Evolutionary conservation across 1,284 basidiomycete species (phyloP), one percentile per base, ranked within the genome.

Genomic region (Marasmius fiardii): DNA sequence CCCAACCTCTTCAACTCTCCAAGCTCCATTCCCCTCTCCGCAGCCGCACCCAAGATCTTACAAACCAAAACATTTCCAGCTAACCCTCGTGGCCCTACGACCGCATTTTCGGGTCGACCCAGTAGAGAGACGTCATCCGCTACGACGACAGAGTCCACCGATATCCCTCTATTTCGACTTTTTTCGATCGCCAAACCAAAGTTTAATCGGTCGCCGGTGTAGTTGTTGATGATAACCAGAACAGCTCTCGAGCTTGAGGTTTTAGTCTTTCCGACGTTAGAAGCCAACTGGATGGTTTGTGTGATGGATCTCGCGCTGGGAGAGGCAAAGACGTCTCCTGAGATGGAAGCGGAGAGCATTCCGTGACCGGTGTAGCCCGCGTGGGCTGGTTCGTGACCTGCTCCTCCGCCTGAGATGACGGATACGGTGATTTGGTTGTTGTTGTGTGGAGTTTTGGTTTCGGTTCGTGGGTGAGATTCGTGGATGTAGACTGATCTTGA

Each of bases 331-430:
- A 85, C 77, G 57, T 86, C 83, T 3, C 86, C 86, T 20, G 78
- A 80, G 7, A 88, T 82, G 12, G 81, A 71, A n/a, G 76, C 76
- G 2, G 70, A 69, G 43, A 88, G 76, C 70, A 88, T 81, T n/a
- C 84, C 83, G 12, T 68, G 60, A 2, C 85, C 84, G 3, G 82
- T 82, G 60, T 78, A 78, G 0, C 76, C 78, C n/a, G 79, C 79
- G 65, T 83, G 77, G 0, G 84, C 81, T n/a, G 86, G 86, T 66
- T 89, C 86, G 62, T 89, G 86, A 5, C 86, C 86, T 41, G 81
- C 80, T 14, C 87, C 86, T 23, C 87, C 86, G 1, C 86, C 87
- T 21, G 80, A 80, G 39, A 88, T 75, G 50, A 88, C 68, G 7
- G 81, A 74, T 2, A 87, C 63, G 20, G 24, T 4, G 4, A 31